Base-by-base conservation (phyloP, 2,329 filamentous ascomycete species). In the Pochonia chlamydosporia region DNA sequence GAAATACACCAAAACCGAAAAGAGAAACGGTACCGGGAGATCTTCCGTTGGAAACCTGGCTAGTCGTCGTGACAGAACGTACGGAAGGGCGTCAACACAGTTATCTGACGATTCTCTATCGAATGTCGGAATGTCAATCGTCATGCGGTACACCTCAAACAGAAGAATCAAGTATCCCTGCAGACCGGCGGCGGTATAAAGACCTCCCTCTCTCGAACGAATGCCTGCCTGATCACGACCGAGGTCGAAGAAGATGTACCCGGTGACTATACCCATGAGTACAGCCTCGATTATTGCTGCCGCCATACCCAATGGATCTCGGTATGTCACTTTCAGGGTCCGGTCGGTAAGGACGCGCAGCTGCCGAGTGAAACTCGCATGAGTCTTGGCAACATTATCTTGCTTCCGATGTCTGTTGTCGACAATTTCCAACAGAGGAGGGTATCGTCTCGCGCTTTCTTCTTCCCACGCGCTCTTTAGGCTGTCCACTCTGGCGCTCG, bases 141-240 rank as follows among this genome's bases (percentile, higher is more conserved):
- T 87, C 49, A 91, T 67, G 4, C 87, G 80, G 56, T 88, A 91
- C 0, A 81, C 82, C 62, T 91, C 87, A 51, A 87, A 90, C 11
- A 89, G 71, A 10, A 91, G 71, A 43, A 89, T 83, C 3, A 91
- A 72, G 58, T 91, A 91, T 2, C 85, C 85, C 57, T 91, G 87
- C 5, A 91, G 70, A 4, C 79, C 84, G 6, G 84, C 75, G 0
- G 84, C 81, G 2, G 79, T 87, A 56, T 90, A 91, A 0, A 91
- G 65, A 5, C 83, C 84, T 42, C 85, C 87, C 61, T 90, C 70
- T 2, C 86, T 75, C 23, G 85, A 89, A 21, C 86, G 76, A 41
- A 91, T 90, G 0, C 87, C 87, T 1, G 84, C 72, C 40, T 85
- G 77, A 48, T 83, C 84, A 10, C 79, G 73, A 2, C 78, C 76